Conservation (phyloP, 2,329 filamentous ascomycete genomes). For the Colletotrichum sp. region DNA sequence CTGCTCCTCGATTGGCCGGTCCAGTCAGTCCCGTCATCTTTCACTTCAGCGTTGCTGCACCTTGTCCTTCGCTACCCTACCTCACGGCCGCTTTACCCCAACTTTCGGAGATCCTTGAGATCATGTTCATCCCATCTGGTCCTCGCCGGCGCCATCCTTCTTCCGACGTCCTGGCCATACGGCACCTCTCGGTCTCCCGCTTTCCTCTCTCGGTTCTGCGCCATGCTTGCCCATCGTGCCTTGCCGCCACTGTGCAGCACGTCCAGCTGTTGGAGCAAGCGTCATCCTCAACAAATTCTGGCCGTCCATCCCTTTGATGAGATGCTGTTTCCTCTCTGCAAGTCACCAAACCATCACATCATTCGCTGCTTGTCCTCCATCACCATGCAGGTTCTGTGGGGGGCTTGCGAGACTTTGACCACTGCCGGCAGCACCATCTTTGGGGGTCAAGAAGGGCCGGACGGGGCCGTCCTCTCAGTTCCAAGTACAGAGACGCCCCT, state of each 20-base stretch:
- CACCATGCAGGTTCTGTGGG: constrained; percentile 7
- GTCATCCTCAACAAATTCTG: not conserved
- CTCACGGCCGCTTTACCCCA: not conserved
- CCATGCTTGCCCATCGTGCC: not conserved
- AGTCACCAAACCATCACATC: not conserved
- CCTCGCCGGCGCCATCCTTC: not conserved
- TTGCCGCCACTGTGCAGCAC: not conserved
- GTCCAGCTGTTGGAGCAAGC: not conserved
- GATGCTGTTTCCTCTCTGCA: constrained; percentile 14
- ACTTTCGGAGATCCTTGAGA: not conserved
- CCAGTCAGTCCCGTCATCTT: not conserved
- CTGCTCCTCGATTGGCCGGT: not conserved
- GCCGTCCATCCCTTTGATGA: not conserved
- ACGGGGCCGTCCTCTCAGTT: not conserved
- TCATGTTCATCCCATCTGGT: not conserved
- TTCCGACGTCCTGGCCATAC: not conserved
- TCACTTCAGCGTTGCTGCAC: not conserved
- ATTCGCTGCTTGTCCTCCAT: not conserved
- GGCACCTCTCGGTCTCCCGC: not conserved
- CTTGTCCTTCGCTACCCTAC: not conserved
- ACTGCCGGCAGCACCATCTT: not conserved
- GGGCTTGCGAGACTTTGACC: not conserved
- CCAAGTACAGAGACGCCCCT: not conserved
- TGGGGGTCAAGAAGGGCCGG: not conserved
- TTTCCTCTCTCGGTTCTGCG: not conserved